Evolutionary conservation across 139 green algal genomes (phyloP), one percentile per base, ranked within the genome.

Genomic region (Nannochloris sp.): DNA sequence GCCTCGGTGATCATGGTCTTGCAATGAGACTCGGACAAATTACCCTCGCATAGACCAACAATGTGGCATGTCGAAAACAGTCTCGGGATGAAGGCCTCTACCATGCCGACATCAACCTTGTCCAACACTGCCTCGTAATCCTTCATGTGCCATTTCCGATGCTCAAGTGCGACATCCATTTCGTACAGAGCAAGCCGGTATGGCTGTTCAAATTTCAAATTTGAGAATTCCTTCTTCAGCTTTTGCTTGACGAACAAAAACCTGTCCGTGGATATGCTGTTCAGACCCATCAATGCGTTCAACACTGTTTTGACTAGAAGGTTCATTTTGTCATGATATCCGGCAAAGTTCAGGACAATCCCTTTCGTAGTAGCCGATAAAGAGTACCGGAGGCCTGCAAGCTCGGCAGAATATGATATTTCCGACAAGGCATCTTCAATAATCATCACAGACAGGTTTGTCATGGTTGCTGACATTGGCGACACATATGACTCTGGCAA

Each of bases 241-340:
- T 74, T 69, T 58, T 91, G 82, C 36, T 79, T 68, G 25, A 88
- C 63, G 8, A 91, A 61, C 56, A 76, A 60, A 59, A 96, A 96
- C 1, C 87, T 65, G 16, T 92, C 80, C 8, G 63, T 49, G 26
- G 67, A 29, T 43, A 91, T 76, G 12, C 9, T 20, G 44, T 76
- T 48, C 59, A 95, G 89, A 23, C 11, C 36, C 8, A 75, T 56
- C 20, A 91, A 31, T 30, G 68, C 17, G 6, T 76, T 59, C 55
- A 96, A 61, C 53, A 96, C 82, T 28, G 70, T 78, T 23, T 76
- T 40, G 43, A 48, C 59, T 57, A 96, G 75, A 31, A 70, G 30
- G 1, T 72, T 66, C 53, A 96, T 74, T 66, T 89, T 96, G 80
- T 96, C 76, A 71, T 63, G 84, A 79, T 95, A 96, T 25, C 89